Base-by-base conservation (phyloP, 768 basidiomycete species). In the Pseudohyphozyma bogoriensis region DNA sequence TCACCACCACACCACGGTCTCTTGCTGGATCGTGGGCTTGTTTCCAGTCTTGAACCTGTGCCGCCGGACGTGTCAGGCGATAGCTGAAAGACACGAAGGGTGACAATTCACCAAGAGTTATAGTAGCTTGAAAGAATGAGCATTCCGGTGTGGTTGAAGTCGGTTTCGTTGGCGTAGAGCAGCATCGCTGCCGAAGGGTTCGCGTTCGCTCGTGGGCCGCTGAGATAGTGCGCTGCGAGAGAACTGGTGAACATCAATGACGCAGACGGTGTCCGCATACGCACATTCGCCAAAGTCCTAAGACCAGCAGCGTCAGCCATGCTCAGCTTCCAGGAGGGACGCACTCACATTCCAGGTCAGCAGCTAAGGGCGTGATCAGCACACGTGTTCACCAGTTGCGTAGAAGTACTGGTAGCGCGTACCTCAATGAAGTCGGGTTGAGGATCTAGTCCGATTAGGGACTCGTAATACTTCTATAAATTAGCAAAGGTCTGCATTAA, bases 281-380 rank as follows among this genome's bases (percentile, higher is more conserved):
- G n/a, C n/a, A n/a, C n/a, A n/a, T 29, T 64, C 59, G n/a, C 63
- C 63, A 55, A 39, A 63, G 32, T 64, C 58, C 49, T 59, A 59
- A 32, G 28, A 15, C 26, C 0, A n/a, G n/a, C n/a, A n/a, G n/a
- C n/a, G n/a, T n/a, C n/a, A n/a, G n/a, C n/a, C n/a, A n/a, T n/a
- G n/a, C n/a, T n/a, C n/a, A n/a, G n/a, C n/a, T n/a, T n/a, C n/a
- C n/a, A 40, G 16, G 39, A 40, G 12, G 39, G 20, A 31, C 13
- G 11, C 16, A 29, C 37, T 3, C 24, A 15, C 9, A n/a, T 44
- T 44, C 42, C 42, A 44, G 10, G 42, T 44, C 7, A 44, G 20
- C 20, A 44, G 42, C 20, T 15, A 39, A 53, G 8, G 37, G 20
- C 15, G 6, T 6, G 33, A 28, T 7, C 37, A 3, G 26, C 16